Conservation (phyloP, 1,139 yeast genomes). For the Candida sp. region DNA sequence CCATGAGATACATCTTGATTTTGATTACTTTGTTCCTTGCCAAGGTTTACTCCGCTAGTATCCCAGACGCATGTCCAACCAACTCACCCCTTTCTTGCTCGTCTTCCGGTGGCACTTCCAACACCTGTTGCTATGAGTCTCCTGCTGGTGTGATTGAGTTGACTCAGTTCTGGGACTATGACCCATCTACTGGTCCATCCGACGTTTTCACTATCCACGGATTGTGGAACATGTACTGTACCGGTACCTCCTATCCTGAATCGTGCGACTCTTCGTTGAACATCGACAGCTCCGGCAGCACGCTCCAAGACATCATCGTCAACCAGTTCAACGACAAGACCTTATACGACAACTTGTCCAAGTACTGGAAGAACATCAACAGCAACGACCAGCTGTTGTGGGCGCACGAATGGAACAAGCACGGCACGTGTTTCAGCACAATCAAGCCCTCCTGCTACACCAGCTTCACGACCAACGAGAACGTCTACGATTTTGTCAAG, state of each 20-base stretch:
- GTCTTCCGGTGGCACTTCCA: constrained; percentile 31
- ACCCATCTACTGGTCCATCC: constrained; percentile 83
- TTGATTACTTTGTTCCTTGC: constrained; percentile 7
- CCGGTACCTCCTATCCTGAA: constrained; percentile 45
- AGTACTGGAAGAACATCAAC: constrained; percentile 76
- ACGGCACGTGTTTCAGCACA: constrained; percentile 90
- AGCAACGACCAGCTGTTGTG: constrained; percentile 77
- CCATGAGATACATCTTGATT: constrained; percentile 8
- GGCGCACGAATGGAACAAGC: constrained; percentile 95
- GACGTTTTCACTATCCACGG: constrained; percentile 76
- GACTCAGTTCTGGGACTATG: constrained; percentile 96
- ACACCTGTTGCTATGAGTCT: constrained; percentile 79
- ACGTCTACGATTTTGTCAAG: constrained; percentile 79
- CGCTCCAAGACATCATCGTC: constrained; percentile 57
- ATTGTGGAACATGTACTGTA: constrained; percentile 51
- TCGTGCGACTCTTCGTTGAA: constrained; percentile 74
- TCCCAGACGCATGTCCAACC: constrained; percentile 53
- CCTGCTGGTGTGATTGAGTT: constrained; percentile 80
- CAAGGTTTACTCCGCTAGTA: constrained; percentile 5
- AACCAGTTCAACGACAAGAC: constrained; percentile 50
- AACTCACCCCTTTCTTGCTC: constrained; percentile 71
- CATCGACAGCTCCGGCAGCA: constrained; percentile 29
- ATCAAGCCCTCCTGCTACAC: constrained; percentile 71
- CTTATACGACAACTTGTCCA: constrained; percentile 60
- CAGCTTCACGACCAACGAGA: constrained; percentile 36